Evolutionary conservation across 2,329 filamentous ascomycete genomes (phyloP).

Genomic region (Fusarium verticillioides): DNA sequence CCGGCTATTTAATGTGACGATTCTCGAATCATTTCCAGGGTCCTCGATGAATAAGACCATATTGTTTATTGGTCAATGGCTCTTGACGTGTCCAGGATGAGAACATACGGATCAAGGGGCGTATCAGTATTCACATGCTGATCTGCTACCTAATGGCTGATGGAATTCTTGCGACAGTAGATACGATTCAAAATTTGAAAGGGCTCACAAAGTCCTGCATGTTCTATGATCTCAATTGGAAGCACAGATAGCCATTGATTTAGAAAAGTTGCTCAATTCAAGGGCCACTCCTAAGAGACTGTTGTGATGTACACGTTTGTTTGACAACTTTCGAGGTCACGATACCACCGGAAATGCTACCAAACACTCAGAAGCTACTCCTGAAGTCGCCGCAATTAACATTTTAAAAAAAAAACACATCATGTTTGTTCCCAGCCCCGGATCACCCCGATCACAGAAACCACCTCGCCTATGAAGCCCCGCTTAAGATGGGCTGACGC

Average conservation of each 20-base stretch:
- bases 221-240: background rate
- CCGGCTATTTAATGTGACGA: slow-evolving; percentile 31
- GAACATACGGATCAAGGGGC: background rate
- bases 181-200: background rate
- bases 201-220: background rate
- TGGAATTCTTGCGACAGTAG: background rate
- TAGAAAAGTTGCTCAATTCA: background rate
- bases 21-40: slow-evolving; percentile 40
- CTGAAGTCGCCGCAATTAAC: slow-evolving; percentile 5
- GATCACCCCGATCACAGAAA: slow-evolving; percentile 41
- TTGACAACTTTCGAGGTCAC: background rate
- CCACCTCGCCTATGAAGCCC: slow-evolving; percentile 29
- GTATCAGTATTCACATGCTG: slow-evolving; percentile 28
- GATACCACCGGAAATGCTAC: slow-evolving; percentile 11
- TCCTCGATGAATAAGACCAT: slow-evolving; percentile 45
- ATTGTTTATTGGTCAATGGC: slow-evolving; percentile 40
- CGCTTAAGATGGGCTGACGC: slow-evolving; percentile 44
- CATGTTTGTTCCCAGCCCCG: slow-evolving; percentile 31
- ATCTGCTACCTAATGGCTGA: background rate
- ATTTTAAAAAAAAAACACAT: slow-evolving; percentile 6
- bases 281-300: no score
- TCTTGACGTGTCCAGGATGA: background rate
- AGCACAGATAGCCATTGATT: background rate
- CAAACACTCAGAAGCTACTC: background rate
- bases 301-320: background rate